These are phyloP conservation scores for Botryotinia narcissicola DNA, from an alignment of 2,329 filamentous ascomycete genomes.

Conservation along the genomic window DNA sequence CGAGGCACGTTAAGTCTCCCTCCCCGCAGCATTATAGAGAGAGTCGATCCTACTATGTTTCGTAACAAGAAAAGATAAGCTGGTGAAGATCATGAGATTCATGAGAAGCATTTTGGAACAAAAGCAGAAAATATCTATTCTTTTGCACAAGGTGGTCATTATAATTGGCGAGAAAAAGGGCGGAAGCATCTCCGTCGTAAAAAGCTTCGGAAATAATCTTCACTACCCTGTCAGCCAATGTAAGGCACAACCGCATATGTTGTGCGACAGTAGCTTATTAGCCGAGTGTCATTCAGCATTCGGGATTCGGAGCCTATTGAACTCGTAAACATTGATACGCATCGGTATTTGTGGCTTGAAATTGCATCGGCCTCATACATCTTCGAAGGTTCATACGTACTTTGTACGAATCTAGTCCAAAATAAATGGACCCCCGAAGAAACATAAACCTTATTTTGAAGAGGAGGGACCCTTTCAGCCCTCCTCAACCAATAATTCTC, in stretches of 20 bases:
- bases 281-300: neutral
- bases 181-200: neutral
- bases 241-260: neutral
- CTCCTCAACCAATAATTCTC: neutral
- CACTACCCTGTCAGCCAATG: neutral
- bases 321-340: neutral
- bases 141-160: neutral
- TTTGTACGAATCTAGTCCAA: neutral
- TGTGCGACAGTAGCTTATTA: neutral
- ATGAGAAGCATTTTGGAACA: neutral
- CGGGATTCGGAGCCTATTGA: neutral
- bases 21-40: neutral
- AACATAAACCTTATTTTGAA: conserved; percentile 2
- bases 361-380: conserved; percentile 1
- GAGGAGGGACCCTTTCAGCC: neutral
- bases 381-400: neutral
- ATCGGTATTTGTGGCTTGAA: neutral
- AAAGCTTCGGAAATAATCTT: neutral
- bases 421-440: neutral
- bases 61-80: neutral
- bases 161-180: neutral
- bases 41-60: neutral
- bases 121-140: neutral
- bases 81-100: conserved; percentile 1
- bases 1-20: neutral